Evolutionary conservation across 2,329 filamentous ascomycete genomes (phyloP), one percentile per base, ranked within the genome.

Genomic region (Microthyrium microscopicum): DNA sequence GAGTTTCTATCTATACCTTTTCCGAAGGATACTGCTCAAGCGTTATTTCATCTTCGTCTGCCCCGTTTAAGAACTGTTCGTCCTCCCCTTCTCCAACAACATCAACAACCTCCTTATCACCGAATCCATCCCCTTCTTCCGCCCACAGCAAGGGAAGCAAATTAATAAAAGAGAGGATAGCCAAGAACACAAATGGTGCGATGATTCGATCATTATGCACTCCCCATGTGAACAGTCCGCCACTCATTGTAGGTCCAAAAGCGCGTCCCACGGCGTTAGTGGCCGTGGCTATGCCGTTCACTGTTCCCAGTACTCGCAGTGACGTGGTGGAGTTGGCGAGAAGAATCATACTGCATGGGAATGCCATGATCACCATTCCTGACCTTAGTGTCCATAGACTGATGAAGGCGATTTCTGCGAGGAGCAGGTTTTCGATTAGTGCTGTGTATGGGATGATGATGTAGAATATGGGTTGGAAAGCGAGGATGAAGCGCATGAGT

Each of bases 281-380:
- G 36, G 77, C 79, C 0, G 85, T 93, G 0, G 83, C 85, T 40
- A 93, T 73, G 3, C 87, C 89, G 47, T 95, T 95, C 35, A 95
- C 58, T 0, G 85, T 94, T 1, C 84, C 85, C 4, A 95, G 66
- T 6, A 92, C 70, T 27, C 68, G 62, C n/a, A 93, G 59, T 34
- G 77, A 84, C 1, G 65, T 57, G 4, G 83, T 83, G 7, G 77
- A 82, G 55, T 94, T 94, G 19, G 85, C 93, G 24, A 95, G 67
- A 29, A 95, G 63, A 44, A 95, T 94, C 4, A 82, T 92, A 18
- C 70, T 77, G 46, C 81, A 89, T 0, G 87, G 87, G 51, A 93
- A 95, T 1, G 77, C 78, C 61, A 94, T 73, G 25, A 91, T 57
- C 0, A 55, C 37, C 35, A 83, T 64, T 91, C 61, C 5, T 50